Percentiles rank a stretch among this genome's conserved stretches.
These are phyloP conservation scores for Trypanosoma cruzi DNA, from an alignment of 208 protist genomes.

Conservation along the genomic window DNA sequence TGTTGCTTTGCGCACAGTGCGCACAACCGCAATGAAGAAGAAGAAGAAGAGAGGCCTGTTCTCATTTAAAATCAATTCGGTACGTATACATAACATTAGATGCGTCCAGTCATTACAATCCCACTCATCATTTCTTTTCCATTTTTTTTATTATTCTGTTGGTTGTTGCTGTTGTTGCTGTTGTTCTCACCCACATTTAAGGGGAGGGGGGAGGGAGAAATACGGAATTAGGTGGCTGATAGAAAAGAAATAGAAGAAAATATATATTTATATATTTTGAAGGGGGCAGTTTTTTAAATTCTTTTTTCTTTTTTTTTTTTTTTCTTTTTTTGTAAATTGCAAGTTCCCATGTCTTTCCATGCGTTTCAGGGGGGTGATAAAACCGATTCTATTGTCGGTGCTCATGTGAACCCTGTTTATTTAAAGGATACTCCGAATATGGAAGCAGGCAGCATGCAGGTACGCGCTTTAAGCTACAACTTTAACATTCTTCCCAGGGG, in stretches of 20 bases:
- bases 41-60: no score
- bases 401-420: not conserved
- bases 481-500: constrained; percentile 88
- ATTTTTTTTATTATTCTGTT: no score
- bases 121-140: no score
- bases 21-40: no score
- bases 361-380: not conserved
- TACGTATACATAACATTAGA: no score
- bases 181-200: no score
- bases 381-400: not conserved
- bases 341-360: not conserved
- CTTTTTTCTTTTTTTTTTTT: not conserved
- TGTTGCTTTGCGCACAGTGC: no score
- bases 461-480: constrained; percentile 90
- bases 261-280: not conserved
- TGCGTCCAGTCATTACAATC: no score
- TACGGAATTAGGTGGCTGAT: no score
- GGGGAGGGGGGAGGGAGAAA: no score
- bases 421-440: not conserved
- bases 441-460: constrained; percentile 9
- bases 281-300: not conserved
- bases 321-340: not conserved
- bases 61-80: no score
- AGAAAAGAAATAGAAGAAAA: not conserved
- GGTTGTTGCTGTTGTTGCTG: no score